Base-by-base conservation (phyloP, 176 grass and related monocot species). In the Chloris gayana region DNA sequence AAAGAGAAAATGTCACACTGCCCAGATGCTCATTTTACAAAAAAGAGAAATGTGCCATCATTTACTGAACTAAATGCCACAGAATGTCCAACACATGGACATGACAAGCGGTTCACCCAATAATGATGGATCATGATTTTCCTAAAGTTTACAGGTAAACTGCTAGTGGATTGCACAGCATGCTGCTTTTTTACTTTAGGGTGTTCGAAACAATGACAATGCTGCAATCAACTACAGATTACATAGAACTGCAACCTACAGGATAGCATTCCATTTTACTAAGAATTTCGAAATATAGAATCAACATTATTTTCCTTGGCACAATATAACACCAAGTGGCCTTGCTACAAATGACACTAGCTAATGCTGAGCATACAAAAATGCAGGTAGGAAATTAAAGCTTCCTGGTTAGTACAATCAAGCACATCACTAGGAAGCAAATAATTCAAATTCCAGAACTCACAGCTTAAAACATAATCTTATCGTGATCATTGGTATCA, bases 41-140 rank as follows among this genome's bases (percentile, higher is more conserved):
- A 64, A 59, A 22, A 33, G 39, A 24, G 2, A 70, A 86, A 91
- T 85, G 78, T 89, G 49, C 24, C 93, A 84, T 72, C 78, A 80
- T 92, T 93, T 83, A 93, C 86, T 97, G 94, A 97, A 97, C 86
- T 88, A 89, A 86, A 72, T 66, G 73, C 69, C 88, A 89, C 83
- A 70, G 62, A 58, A 82, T 41, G 78, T 74, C 47, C 74, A 91
- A 74, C 50, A 57, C 50, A 57, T 74, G 32, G 15, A 74, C 72
- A 74, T 22, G 72, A 15, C 21, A 32, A 74, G 75, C n/a, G 76
- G 83, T 97, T 89, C 87, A 89, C 83, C 77, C 72, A 90, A 86
- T 30, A 86, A 90, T 39, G 22, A 83, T 79, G 83, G 83, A 78
- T 45, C 26, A 14, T 44, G 41, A 64, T 90, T 6, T 83, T 67